Base-by-base conservation (phyloP, 805 yeast genomes). In the Teunomyces cretensis region DNA sequence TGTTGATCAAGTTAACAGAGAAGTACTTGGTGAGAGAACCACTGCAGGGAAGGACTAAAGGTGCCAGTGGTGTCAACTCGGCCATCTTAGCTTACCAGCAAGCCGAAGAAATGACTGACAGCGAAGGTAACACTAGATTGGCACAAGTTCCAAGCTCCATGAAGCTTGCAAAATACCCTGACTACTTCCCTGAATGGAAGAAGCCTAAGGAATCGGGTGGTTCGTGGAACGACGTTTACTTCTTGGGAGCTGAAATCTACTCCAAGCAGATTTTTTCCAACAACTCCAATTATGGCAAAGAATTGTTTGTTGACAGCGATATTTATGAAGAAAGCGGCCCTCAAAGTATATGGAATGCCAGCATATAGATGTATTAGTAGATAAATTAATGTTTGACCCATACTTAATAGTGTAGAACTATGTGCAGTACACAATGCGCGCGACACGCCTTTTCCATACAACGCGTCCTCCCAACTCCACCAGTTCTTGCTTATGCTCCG, bases 181-280 rank as follows among this genome's bases (percentile, higher is more conserved):
- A 92, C 45, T 91, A 92, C 64, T 92, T 92, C 67, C 88, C 96
- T 1, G 96, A 88, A 53, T 92, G 97, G 97, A 91, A 91, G 67
- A 62, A 65, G 49, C 74, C 76, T 6, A 70, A 70, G 57, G 74
- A 67, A 24, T 55, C 48, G 35, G 65, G 67, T 31, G 90, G 92
- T 1, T 84, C 85, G 22, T 72, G 77, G 78, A 83, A 84, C 46
- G 90, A 88, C 53, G 80, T 84, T 27, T 75, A 81, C 47, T 88
- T 91, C 59, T 68, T 91, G 49, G 98, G 98, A 2, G 96, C 87
- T 2, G 88, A 89, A 64, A 86, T 91, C 40, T 84, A 88, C 36
- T 81, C 96, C 14, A 89, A 88, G 64, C 96, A 89, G 68, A 79
- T 88, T 11, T 91, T 86, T 59, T 80, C 83, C 7, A 74, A 75